Evolutionary conservation across 345 rosid genomes (phyloP).

Genomic region (Hypericum perforatum): DNA sequence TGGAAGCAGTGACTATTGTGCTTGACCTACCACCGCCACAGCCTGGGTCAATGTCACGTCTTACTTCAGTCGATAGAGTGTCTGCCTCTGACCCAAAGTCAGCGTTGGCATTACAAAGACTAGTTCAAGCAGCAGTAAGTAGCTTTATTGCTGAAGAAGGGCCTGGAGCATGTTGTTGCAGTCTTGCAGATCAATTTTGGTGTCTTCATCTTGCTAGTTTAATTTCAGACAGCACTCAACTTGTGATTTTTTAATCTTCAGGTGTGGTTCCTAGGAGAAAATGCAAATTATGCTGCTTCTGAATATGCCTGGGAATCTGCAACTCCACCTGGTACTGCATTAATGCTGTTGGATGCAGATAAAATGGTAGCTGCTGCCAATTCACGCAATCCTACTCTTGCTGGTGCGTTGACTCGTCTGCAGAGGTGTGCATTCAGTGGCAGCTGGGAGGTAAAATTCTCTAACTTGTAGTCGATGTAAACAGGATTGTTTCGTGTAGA

Average conservation of each 20-base stretch:
- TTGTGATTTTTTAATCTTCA: slow-evolving; percentile 20
- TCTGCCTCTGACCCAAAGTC: slow-evolving; percentile 99
- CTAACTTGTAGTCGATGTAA: slow-evolving; percentile 12
- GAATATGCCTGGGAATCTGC: slow-evolving; percentile 99
- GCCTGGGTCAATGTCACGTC: slow-evolving; percentile 88
- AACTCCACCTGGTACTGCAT: slow-evolving; percentile 99
- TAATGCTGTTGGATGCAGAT: slow-evolving; percentile 99
- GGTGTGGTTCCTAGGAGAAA: slow-evolving; percentile 99
- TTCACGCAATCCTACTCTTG: slow-evolving; percentile 97
- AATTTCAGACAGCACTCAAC: slow-evolving; percentile 1
- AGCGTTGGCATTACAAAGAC: slow-evolving; percentile 85
- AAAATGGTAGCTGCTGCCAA: slow-evolving; percentile 99
- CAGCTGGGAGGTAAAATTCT: slow-evolving; percentile 93
- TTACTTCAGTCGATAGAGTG: slow-evolving; percentile 81
- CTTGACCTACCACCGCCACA: slow-evolving; percentile 99
- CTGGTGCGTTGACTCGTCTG: slow-evolving; percentile 94
- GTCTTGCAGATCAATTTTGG: too few species aligned
- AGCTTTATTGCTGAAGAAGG: slow-evolving; percentile 8
- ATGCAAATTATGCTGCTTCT: slow-evolving; percentile 99
- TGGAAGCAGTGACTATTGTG: slow-evolving; percentile 98
- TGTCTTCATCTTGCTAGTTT: not conserved
- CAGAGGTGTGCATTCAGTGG: slow-evolving; percentile 99
- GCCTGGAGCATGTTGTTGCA: too few species aligned
- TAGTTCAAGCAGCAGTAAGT: slow-evolving; percentile 99
- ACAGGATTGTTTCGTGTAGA: not conserved